Percentiles rank a stretch among this genome's conserved stretches.
phyloP scores from a whole-genome alignment of 2,329 filamentous ascomycete genomes.

The Sporothrix dimorphospora region DNA sequence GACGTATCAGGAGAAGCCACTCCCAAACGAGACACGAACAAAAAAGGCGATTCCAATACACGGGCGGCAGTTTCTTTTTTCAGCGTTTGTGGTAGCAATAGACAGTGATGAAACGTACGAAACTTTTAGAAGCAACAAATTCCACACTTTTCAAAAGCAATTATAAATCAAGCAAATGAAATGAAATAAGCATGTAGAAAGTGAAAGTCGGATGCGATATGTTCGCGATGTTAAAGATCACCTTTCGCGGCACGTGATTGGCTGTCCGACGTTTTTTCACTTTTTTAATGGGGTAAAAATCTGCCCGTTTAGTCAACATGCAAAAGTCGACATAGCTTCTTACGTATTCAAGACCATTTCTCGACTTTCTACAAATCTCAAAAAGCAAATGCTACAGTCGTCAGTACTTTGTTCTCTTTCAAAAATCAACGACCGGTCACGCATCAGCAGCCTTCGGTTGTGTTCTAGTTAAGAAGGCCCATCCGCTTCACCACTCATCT shows the following conservation, averaged over 20 bases:
- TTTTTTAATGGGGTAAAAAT: slow-evolving; percentile 27
- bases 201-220: background rate
- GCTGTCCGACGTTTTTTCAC: background rate
- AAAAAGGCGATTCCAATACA: slow-evolving; percentile 1
- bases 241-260: slow-evolving; percentile 27
- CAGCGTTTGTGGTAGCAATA: slow-evolving; percentile 13
- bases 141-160: slow-evolving; percentile 31
- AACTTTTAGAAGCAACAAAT: too few species aligned
- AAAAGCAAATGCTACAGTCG: background rate
- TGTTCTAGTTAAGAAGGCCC: background rate
- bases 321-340: background rate
- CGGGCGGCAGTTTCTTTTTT: background rate
- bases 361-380: background rate
- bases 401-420: too few species aligned
- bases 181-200: background rate
- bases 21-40: too few species aligned
- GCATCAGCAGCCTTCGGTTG: background rate
- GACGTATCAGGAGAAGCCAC: too few species aligned
- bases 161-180: too few species aligned
- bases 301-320: background rate
- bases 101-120: background rate
- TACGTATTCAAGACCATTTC: background rate
- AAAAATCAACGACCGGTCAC: background rate
- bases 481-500: background rate
- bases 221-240: slow-evolving; percentile 4